Evolutionary conservation across 257 asterid species (phyloP), one percentile per base, ranked within the genome.

Genomic region (Ophiorrhiza pumila): DNA sequence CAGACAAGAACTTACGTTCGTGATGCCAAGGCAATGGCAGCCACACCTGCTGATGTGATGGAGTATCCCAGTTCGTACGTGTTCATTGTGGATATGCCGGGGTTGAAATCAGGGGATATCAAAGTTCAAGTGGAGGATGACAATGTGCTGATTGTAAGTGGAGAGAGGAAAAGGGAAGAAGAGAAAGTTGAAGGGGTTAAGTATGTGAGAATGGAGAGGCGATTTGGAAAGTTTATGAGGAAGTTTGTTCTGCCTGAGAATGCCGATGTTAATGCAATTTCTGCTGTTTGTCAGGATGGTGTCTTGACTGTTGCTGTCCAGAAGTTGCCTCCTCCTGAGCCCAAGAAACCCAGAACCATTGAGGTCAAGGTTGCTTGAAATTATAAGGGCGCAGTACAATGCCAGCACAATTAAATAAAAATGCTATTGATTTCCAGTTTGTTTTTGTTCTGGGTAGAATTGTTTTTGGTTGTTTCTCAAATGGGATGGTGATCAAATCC

Each of bases 301-400:
- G 98, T 90, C 29, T 80, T 90, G 73, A 87, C 89, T 2, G 95
- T 90, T 0, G 85, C 89, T 3, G 91, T 90, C 22, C 83, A 89
- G 80, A 93, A 93, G 50, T 55, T 85, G 82, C 96, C 97, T 0
- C 98, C 98, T 18, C 98, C 97, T 18, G 81, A 87, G 85, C 93
- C 98, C 0, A 92, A 90, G 93, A 89, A 87, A 80, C 89, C 95
- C 0, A 92, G 70, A 83, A 87, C 93, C 2, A 79, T 93, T 50
- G 87, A 89, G 58, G 98, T 93, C 9, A 82, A 85, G 79, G 80
- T 87, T 31, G 91, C 82, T 42, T 91, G 78, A 75, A 57, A 14
- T 43, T 1, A 13, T 13, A 12, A 3, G 11, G n/a, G n/a, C n/a
- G n/a, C n/a, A n/a, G n/a, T n/a, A n/a, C n/a, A n/a, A n/a, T n/a